Percentiles rank a stretch among this genome's conserved stretches.
Evolutionary conservation across 345 rosid genomes (phyloP).

Genomic region (Eucalyptus brandiana): DNA sequence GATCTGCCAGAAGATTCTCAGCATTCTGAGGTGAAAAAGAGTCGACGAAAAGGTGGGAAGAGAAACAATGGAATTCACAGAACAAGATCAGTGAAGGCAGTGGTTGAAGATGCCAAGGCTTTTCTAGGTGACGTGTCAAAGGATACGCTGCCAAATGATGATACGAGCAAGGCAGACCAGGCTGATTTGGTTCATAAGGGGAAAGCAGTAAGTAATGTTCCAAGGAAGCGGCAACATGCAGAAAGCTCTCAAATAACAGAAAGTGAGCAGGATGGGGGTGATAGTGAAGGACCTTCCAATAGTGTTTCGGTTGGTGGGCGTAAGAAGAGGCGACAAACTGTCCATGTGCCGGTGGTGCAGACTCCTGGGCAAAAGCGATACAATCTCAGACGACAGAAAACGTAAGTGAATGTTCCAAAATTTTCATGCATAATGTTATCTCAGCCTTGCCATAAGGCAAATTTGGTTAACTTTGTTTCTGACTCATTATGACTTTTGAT

Average conservation of each 20-base stretch:
- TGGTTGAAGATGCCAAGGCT: slow-evolving; percentile 43
- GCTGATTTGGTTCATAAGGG: slow-evolving; percentile 12
- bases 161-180: slow-evolving; percentile 14
- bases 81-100: slow-evolving; percentile 34
- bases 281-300: slow-evolving; percentile 55
- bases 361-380: slow-evolving; percentile 59
- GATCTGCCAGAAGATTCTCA: slow-evolving; percentile 42
- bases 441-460: background rate
- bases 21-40: slow-evolving; percentile 36
- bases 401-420: slow-evolving; percentile 25
- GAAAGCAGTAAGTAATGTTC: slow-evolving; percentile 14
- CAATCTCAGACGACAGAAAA: slow-evolving; percentile 64
- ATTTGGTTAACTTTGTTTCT: background rate
- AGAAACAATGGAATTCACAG: slow-evolving; percentile 34
- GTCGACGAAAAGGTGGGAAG: slow-evolving; percentile 26
- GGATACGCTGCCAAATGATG: slow-evolving; percentile 8
- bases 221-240: slow-evolving; percentile 42
- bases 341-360: slow-evolving; percentile 11
- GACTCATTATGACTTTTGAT: background rate
- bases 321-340: slow-evolving; percentile 50
- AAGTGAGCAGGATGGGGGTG: slow-evolving; percentile 39
- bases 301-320: slow-evolving; percentile 52
- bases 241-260: slow-evolving; percentile 26
- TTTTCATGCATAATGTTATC: background rate
- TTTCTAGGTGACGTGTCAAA: slow-evolving; percentile 26